phyloP scores from a whole-genome alignment of 768 basidiomycete species.

The Lactarius quietus region DNA sequence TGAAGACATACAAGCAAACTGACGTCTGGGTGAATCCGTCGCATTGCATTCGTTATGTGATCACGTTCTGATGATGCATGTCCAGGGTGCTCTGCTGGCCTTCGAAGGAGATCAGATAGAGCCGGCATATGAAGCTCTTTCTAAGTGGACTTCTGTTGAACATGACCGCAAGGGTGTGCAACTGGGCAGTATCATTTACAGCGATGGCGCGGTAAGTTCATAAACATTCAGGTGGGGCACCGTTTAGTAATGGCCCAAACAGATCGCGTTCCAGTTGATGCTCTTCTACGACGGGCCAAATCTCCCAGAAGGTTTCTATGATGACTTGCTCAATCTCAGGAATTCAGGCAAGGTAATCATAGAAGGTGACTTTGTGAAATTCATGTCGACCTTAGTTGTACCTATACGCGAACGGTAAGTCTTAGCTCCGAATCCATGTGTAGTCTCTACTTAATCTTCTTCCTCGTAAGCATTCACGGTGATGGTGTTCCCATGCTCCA shows the following conservation, averaged over 20 bases:
- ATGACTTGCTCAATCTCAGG: conserved; percentile 48
- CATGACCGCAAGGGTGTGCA: background rate
- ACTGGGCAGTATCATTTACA: background rate
- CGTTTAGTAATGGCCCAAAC: conserved; percentile 37
- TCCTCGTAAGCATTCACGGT: background rate
- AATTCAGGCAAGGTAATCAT: conserved; percentile 22
- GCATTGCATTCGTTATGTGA: background rate
- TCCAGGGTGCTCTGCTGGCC: background rate
- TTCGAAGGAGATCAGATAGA: background rate
- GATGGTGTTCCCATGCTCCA: background rate
- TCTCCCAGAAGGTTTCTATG: conserved; percentile 48
- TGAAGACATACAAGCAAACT: background rate
- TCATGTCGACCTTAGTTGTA: background rate
- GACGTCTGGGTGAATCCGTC: background rate
- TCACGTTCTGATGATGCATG: background rate
- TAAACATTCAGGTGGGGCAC: background rate
- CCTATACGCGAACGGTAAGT: background rate
- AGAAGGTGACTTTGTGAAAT: conserved; percentile 37
- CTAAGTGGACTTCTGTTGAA: background rate
- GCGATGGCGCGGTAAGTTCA: conserved; percentile 9
- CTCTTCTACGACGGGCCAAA: conserved; percentile 60
- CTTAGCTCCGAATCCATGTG: background rate
- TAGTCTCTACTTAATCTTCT: background rate
- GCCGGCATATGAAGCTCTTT: background rate
- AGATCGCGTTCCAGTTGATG: conserved; percentile 41